phyloP scores from a whole-genome alignment of 2,329 filamentous ascomycete genomes.

The Periglandula ipomoeae region DNA sequence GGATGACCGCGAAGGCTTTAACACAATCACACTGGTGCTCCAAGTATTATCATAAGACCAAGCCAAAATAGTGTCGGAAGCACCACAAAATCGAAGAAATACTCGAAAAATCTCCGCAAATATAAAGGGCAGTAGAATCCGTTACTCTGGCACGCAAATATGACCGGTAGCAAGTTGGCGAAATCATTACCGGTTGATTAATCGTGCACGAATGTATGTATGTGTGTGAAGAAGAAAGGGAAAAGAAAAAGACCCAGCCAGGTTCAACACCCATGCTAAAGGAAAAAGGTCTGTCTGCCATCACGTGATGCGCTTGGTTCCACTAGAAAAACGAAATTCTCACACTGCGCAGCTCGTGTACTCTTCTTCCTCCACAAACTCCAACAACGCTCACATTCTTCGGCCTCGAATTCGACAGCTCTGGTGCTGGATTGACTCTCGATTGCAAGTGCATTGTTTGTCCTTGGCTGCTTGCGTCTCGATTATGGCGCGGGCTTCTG shows the following conservation, averaged over 20 bases:
- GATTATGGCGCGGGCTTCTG: constrained; percentile 1
- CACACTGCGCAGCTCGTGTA: not conserved
- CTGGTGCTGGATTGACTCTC: too few species aligned
- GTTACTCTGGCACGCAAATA: constrained; percentile 51
- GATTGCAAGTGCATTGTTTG: not conserved
- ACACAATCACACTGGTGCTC: too few species aligned
- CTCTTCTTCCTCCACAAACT: not conserved
- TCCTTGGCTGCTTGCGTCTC: not conserved
- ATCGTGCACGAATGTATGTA: constrained; percentile 43
- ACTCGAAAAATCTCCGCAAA: constrained; percentile 10
- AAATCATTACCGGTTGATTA: constrained; percentile 50
- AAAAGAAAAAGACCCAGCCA: constrained; percentile 12
- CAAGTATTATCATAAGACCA: not conserved
- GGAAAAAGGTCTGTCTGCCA: not conserved
- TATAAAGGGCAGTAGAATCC: constrained; percentile 19
- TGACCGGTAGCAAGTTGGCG: constrained; percentile 46
- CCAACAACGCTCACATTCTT: too few species aligned
- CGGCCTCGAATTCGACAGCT: too few species aligned
- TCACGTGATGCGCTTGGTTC: not conserved
- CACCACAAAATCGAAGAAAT: constrained; percentile 19
- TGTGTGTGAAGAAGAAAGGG: constrained; percentile 33
- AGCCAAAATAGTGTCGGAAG: constrained; percentile 18
- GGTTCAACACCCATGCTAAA: not conserved
- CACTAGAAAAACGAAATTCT: not conserved
- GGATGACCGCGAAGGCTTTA: too few species aligned